phyloP scores from a whole-genome alignment of 163 green algal genomes.

The Chlorella variabilis region DNA sequence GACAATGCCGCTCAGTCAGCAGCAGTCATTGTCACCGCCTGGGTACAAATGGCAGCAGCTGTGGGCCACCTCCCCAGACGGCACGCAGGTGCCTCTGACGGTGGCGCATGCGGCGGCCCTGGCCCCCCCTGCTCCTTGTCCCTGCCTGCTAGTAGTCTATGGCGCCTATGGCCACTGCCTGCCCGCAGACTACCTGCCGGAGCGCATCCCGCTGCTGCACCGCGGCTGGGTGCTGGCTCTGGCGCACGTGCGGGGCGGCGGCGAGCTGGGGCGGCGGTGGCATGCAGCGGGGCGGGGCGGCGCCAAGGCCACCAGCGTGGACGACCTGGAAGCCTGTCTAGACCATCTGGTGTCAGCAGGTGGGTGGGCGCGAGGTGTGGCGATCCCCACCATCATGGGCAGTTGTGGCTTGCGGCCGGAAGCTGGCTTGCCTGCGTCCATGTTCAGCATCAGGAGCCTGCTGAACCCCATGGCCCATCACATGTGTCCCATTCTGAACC shows the following conservation, averaged over 20 bases:
- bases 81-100: constrained; percentile 56
- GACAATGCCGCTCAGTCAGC: background rate
- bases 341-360: constrained; percentile 50
- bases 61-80: constrained; percentile 39
- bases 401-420: too few species aligned
- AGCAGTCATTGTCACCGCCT: too few species aligned
- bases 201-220: constrained; percentile 62
- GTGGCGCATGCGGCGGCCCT: constrained; percentile 39
- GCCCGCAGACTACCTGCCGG: constrained; percentile 56
- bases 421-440: too few species aligned
- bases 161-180: constrained; percentile 76
- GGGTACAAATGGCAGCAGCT: constrained; percentile 22
- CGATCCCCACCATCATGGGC: too few species aligned
- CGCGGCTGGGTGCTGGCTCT: constrained; percentile 68
- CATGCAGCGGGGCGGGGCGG: constrained; percentile 36
- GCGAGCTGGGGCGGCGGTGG: constrained; percentile 65
- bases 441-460: too few species aligned
- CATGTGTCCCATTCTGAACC: too few species aligned
- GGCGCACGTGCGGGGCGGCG: constrained; percentile 62
- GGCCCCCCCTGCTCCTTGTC: constrained; percentile 11
- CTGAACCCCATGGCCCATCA: too few species aligned
- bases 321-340: constrained; percentile 64
- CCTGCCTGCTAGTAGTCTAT: constrained; percentile 76
- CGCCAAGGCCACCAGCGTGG: constrained; percentile 48
- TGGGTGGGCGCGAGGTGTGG: background rate